These are phyloP conservation scores for Phenoliferia sp. DNA, from an alignment of 1,284 basidiomycete species.

Conservation along the genomic window DNA sequence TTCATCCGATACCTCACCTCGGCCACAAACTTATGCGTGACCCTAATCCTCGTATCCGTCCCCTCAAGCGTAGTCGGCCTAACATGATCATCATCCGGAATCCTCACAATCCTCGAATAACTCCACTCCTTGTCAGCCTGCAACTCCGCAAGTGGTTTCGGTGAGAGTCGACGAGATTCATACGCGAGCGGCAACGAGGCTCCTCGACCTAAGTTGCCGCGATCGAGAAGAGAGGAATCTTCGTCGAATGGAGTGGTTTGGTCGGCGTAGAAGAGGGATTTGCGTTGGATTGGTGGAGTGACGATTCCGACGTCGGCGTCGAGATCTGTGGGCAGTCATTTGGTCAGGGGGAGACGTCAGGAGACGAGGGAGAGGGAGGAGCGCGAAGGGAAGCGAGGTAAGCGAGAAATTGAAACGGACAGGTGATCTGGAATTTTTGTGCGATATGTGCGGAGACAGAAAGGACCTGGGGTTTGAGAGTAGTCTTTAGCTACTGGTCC, in stretches of 20 bases:
- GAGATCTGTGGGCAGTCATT: not conserved
- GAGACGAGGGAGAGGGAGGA: not conserved
- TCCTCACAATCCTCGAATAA: constrained; percentile 2
- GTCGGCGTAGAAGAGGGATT: not conserved
- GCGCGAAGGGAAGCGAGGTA: not conserved
- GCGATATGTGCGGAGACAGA: constrained; percentile 13
- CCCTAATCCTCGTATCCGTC: constrained; percentile 14
- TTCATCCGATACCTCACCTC: constrained; percentile 19
- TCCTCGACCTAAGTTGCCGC: not conserved
- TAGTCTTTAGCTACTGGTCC: no score
- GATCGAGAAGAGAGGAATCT: not conserved
- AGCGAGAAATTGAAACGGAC: not conserved
- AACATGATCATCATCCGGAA: constrained; percentile 22
- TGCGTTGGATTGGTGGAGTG: not conserved
- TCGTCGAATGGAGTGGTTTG: not conserved
- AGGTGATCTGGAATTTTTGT: constrained; percentile 15
- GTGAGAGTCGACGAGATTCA: not conserved
- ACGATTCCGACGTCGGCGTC: not conserved
- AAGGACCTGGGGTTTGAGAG: no score
- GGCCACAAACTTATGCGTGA: constrained; percentile 14
- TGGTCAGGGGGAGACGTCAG: no score
- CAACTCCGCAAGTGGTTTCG: not conserved
- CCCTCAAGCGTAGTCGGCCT: constrained; percentile 23
- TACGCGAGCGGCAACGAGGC: not conserved
- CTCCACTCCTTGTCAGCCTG: not conserved